Evolutionary conservation across 208 protist species (phyloP), one percentile per base, ranked within the genome.

Genomic region (Crithidia brevicula): DNA sequence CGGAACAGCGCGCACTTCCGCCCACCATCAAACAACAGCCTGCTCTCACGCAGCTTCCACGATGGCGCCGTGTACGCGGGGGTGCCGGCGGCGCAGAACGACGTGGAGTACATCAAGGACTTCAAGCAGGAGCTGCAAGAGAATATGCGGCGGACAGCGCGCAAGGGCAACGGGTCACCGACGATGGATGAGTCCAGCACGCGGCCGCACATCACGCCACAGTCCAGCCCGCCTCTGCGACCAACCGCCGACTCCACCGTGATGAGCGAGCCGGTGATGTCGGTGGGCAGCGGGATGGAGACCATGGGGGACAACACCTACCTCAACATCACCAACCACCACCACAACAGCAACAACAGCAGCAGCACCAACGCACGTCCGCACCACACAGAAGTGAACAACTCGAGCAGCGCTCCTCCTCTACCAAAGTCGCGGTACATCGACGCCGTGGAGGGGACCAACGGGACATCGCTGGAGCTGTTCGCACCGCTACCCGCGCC

Each of bases 71-170:
- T 78, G 43, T 78, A 78, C 66, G 43, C 68, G 16, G 57, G 40
- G 7, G 68, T 72, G 40, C 62, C 62, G 33, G 53, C 45, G 27
- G 53, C 74, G 54, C 43, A 50, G 64, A 42, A 73, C 30, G 58
- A 73, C 10, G 56, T 56, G 30, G 81, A 90, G 46, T 85, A 86
- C 65, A 70, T 78, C 22, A 57, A 73, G 18, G 65, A 69, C 61
- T 95, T 95, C 64, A 82, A 84, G 33, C 72, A 81, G 52, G 90
- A 95, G 60, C 67, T 95, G 69, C 81, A 92, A 45, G 81, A 84
- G 36, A 95, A 92, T 43, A 71, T 86, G 58, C 72, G 78, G 4
- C 64, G 76, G 25, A 65, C 59, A 7, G 59, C 59, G 15, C 59
- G 45, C 20, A 52, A 54, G 15, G 59, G 59, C 10, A 65, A 65